Percentiles rank a stretch among this genome's conserved stretches.
phyloP scores from a whole-genome alignment of 2,329 filamentous ascomycete genomes.

The Fusarium nygamai region DNA sequence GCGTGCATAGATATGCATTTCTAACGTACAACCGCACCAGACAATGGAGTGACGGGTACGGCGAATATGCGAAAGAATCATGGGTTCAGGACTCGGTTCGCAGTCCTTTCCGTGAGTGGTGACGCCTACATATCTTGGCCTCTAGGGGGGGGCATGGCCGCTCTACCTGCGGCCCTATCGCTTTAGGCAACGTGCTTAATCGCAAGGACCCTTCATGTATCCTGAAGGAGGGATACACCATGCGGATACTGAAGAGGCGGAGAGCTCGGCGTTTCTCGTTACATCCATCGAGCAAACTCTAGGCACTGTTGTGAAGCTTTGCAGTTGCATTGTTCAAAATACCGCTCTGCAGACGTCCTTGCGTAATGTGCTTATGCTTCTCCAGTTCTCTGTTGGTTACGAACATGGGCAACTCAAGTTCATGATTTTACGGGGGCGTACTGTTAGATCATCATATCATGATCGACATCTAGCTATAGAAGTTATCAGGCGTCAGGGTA shows the following conservation, averaged over 20 bases:
- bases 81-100: not conserved
- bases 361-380: conserved; percentile 13
- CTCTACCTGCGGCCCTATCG: conserved; percentile 1
- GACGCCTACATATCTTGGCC: conserved; percentile 2
- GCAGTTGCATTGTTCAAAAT: not conserved
- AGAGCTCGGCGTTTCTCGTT: not conserved
- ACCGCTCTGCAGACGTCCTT: conserved; percentile 15
- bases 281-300: conserved; percentile 1
- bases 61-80: not conserved
- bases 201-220: not conserved
- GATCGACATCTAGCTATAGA: conserved; percentile 20
- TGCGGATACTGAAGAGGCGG: not conserved
- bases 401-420: not conserved
- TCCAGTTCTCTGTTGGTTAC: not conserved
- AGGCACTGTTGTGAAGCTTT: conserved; percentile 1
- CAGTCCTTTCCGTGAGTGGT: conserved; percentile 7
- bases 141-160: not conserved
- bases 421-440: not conserved
- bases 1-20: conserved; percentile 17
- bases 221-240: not conserved
- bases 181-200: conserved; percentile 9
- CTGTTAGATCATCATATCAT: conserved; percentile 17
- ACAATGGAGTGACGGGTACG: not conserved
- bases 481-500: not conserved
- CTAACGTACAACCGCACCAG: conserved; percentile 11